Percentiles rank a stretch among this genome's conserved stretches.
These are phyloP conservation scores for Quercus engelmannii DNA, from an alignment of 306 rosid genomes.

Conservation along the genomic window DNA sequence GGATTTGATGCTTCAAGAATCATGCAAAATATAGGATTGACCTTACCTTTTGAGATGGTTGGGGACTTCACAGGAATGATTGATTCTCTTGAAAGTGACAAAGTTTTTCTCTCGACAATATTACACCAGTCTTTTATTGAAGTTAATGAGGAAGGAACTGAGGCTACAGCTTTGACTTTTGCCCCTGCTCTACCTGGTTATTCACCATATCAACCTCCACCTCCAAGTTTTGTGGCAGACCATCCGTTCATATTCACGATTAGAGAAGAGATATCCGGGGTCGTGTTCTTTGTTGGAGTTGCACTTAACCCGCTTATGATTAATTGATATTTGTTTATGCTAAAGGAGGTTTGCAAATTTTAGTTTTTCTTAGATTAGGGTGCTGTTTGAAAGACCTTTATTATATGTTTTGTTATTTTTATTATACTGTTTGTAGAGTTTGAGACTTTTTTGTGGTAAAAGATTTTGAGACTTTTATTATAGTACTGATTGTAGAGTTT, in stretches of 20 bases:
- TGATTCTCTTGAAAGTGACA: neutral
- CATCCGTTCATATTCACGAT: slow-evolving; percentile 17
- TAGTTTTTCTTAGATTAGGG: no score
- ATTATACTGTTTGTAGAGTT: no score
- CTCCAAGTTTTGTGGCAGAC: slow-evolving; percentile 19
- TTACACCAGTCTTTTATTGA: slow-evolving; percentile 7
- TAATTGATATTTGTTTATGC: no score
- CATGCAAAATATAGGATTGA: slow-evolving; percentile 14
- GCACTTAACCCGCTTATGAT: slow-evolving; percentile 13
- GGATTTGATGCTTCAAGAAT: neutral
- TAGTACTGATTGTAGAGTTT: no score
- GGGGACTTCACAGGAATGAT: slow-evolving; percentile 22
- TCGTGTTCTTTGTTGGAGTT: slow-evolving; percentile 4
- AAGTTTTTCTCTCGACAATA: neutral
- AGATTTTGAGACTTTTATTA: no score
- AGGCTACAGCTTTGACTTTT: neutral
- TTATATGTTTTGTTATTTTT: no score
- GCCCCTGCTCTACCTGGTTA: neutral
- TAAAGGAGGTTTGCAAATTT: no score
- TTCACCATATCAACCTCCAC: neutral
- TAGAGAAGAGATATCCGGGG: slow-evolving; percentile 4
- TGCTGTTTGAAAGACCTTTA: no score
- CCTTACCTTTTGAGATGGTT: neutral
- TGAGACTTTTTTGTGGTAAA: no score
- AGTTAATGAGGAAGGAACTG: slow-evolving; percentile 23